Base-by-base conservation (phyloP, 2,329 filamentous ascomycete genomes). In the Dactylellina parvicollis region DNA sequence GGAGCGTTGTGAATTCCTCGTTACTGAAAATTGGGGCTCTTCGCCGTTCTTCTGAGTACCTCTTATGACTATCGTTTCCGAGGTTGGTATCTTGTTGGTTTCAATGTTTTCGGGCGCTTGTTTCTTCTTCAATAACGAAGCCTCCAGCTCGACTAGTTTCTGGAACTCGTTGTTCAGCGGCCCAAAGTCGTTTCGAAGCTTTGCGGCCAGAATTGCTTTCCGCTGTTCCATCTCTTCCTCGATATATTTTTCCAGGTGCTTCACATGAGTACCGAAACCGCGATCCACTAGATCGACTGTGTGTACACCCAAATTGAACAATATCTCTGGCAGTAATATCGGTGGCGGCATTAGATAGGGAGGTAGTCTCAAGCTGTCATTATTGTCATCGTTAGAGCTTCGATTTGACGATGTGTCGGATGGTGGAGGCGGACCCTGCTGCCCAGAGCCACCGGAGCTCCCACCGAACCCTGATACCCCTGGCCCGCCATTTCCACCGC, bases 401-500 rank as follows among this genome's bases (percentile, higher is more conserved):
- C 54, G 55, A 32, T 65, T 55, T 18, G 57, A 64, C 16, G 69
- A 67, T 10, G 61, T 34, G 56, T 54, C 54, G 28, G 70, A 74
- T 14, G 62, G 42, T 52, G 70, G 57, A 30, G 62, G 30, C 7
- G 70, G 49, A 26, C 47, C 55, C 22, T 44, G 34, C 22, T 57
- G 56, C 28, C 60, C 70, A 24, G 70, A 67, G 47, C 55, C 49
- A 28, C 62, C 61, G 49, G 61, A 62, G 36, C 42, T 12, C 28
- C 69, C 69, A 30, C 69, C 60, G 28, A 59, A 60, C n/a, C 69
- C 69, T 18, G 69, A 60, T 44, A 59, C 22, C 16, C 69, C 60
- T 18, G 69, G 54, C 14, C 46, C 69, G 42, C 28, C 24, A 22
- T 30, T 32, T 4, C 50, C 52, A 26, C 20, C 20, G 16, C 18